phyloP scores from a whole-genome alignment of 352 stramenopile species.

The Sclerospora graminicola region DNA sequence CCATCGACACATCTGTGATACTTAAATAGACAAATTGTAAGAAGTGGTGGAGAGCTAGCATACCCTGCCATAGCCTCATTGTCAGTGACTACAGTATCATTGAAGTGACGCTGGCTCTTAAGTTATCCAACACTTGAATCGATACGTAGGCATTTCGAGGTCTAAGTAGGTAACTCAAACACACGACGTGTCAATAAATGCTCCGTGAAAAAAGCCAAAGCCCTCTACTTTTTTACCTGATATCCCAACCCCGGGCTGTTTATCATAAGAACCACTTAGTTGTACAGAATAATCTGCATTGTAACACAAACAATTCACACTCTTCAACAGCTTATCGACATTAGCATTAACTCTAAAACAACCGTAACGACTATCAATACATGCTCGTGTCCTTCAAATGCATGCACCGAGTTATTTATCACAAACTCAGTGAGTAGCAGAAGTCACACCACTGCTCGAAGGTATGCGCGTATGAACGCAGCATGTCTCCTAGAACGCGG shows the following conservation, averaged over 20 bases:
- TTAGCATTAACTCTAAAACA: not conserved
- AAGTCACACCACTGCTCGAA: too few relatives aligned
- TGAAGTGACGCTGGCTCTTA: too few relatives aligned
- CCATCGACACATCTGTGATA: conserved; percentile 66
- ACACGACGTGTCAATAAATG: not conserved
- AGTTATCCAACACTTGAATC: too few relatives aligned
- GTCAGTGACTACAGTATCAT: too few relatives aligned
- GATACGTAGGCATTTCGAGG: conserved; percentile 6
- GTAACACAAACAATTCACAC: conserved; percentile 78
- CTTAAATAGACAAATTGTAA: too few relatives aligned
- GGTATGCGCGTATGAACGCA: too few relatives aligned
- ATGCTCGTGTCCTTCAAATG: conserved; percentile 78
- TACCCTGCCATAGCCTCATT: too few relatives aligned
- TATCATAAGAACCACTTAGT: conserved; percentile 83
- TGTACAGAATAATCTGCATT: conserved; percentile 75
- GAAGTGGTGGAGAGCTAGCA: too few relatives aligned
- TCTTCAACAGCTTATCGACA: conserved; percentile 21
- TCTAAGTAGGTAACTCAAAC: conserved; percentile 11
- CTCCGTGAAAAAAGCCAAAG: not conserved
- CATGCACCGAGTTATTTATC: too few relatives aligned
- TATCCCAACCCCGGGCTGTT: conserved; percentile 69
- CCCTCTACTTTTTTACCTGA: conserved; percentile 23
- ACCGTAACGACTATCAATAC: conserved; percentile 11
- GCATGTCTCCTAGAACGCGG: too few relatives aligned
- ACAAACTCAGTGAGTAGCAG: too few relatives aligned